Evolutionary conservation across 2,329 filamentous ascomycete species (phyloP), one percentile per base, ranked within the genome.

Genomic region (Botrytis galanthina): DNA sequence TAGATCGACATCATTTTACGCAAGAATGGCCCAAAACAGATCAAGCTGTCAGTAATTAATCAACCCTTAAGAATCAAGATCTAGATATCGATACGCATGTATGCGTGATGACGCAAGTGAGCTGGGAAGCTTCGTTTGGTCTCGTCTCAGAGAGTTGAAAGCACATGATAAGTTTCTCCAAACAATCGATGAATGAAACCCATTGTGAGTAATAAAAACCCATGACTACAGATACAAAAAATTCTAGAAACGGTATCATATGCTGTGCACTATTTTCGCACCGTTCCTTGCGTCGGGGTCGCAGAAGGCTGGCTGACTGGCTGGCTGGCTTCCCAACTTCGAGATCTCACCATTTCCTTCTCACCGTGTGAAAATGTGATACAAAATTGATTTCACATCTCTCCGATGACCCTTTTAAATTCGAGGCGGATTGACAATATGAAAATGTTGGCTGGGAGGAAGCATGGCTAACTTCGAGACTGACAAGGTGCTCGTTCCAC

Each of bases 221-320:
- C 14, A 57, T 29, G 3, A 57, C 7, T 29, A 18, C 6, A 18
- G 51, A 57, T 57, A 16, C 14, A 16, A 68, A 54, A n/a, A 46
- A 22, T 29, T 62, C 12, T 39, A 29, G 46, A 35, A 76, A 75
- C 74, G 74, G 73, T 26, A 60, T 60, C 20, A 26, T 60, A 74
- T 76, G 74, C 42, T 74, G 73, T 77, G 73, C 72, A 57, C 75
- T 70, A 71, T 57, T 72, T 35, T 68, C n/a, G 69, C 42, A 39
- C 70, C 61, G 70, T 74, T 77, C 75, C 78, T 78, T 79, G 78
- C 76, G 76, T 73, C 77, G 73, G 75, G 74, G 76, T 72, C 75
- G 70, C 71, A 72, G 72, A 74, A 73, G 75, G 73, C 74, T 75
- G 57, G 57, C 57, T 60, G 57, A 32, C 29, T 39, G 39, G 14